A percentile compares a stretch with the other conserved stretches of the same genome.
Conservation (phyloP, 1,139 yeast genomes). For the Kurtzmaniella natalensis region DNA sequence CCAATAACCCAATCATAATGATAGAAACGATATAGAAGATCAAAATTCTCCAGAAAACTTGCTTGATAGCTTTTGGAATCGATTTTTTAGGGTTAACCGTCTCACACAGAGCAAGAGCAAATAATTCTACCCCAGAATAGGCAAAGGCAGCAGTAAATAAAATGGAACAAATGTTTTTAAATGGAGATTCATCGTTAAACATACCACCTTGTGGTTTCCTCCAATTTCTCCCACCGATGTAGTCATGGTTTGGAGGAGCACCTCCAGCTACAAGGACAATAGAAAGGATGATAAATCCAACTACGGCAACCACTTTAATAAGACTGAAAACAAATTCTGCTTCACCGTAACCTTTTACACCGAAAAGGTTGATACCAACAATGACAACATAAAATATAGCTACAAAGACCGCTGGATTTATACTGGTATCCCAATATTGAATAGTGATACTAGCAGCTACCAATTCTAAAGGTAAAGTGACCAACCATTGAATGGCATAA, state of each 20-base stretch:
- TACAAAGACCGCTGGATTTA: conserved; percentile 29
- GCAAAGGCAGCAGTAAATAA: conserved; percentile 23
- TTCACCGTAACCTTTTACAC: conserved; percentile 35
- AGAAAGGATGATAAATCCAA: conserved; percentile 27
- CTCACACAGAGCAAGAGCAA: conserved; percentile 36
- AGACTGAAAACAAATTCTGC: conserved; percentile 28
- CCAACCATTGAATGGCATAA: conserved; percentile 38
- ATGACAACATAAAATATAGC: conserved; percentile 28
- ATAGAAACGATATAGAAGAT: conserved; percentile 28
- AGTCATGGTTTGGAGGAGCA: conserved; percentile 21
- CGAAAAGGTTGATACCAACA: conserved; percentile 26
- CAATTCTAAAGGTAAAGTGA: conserved; percentile 34
- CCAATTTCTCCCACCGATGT: conserved; percentile 32
- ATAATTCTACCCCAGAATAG: conserved; percentile 24
- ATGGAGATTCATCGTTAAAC: conserved; percentile 24
- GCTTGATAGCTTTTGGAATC: conserved; percentile 31
- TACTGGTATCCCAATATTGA: conserved; percentile 23
- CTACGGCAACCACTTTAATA: conserved; percentile 28
- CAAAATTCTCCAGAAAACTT: conserved; percentile 31
- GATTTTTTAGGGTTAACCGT: conserved; percentile 29
- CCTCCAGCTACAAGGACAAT: conserved; percentile 29
- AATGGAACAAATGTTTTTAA: conserved; percentile 21
- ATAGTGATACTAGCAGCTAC: conserved; percentile 38
- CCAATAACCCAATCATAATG: conserved; percentile 29
- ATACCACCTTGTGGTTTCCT: conserved; percentile 28